phyloP scores from a whole-genome alignment of 148 eudicot species.

The Hydrangea macrophylla region DNA sequence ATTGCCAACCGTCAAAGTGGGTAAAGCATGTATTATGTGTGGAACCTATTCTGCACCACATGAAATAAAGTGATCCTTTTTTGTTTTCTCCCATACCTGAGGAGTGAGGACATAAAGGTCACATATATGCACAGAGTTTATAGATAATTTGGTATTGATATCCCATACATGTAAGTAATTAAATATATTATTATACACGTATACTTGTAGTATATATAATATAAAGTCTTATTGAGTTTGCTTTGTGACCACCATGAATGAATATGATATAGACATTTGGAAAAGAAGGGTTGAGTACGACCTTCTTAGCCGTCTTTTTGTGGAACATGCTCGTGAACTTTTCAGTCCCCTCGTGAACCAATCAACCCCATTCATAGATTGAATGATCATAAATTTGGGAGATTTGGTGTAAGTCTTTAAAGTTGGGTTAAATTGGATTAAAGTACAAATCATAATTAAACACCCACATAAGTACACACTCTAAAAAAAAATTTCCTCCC shows the following conservation, averaged over 20 bases:
- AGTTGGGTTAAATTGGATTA: no score
- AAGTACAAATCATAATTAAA: no score
- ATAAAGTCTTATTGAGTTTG: background rate
- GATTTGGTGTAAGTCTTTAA: no score
- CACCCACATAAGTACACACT: no score
- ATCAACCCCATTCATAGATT: background rate
- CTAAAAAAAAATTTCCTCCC: no score
- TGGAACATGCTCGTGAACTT: background rate
- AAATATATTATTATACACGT: no score
- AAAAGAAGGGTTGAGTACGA: slow-evolving; percentile 1
- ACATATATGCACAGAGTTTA: no score
- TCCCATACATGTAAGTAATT: background rate
- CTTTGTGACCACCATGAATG: background rate
- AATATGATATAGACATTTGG: slow-evolving; percentile 6
- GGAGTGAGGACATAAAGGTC: background rate
- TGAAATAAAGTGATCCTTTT: background rate
- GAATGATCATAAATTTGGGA: background rate
- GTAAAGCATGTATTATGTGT: background rate
- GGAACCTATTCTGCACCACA: background rate
- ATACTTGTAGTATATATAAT: no score
- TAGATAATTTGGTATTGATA: no score
- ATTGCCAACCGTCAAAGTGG: background rate
- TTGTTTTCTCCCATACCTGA: background rate
- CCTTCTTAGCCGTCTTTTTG: slow-evolving; percentile 15
- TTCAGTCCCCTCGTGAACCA: background rate